A percentile compares a stretch with the other conserved stretches of the same genome.
Conservation (phyloP, 2,329 filamentous ascomycete genomes). For the Aspergillus tubingensis region DNA sequence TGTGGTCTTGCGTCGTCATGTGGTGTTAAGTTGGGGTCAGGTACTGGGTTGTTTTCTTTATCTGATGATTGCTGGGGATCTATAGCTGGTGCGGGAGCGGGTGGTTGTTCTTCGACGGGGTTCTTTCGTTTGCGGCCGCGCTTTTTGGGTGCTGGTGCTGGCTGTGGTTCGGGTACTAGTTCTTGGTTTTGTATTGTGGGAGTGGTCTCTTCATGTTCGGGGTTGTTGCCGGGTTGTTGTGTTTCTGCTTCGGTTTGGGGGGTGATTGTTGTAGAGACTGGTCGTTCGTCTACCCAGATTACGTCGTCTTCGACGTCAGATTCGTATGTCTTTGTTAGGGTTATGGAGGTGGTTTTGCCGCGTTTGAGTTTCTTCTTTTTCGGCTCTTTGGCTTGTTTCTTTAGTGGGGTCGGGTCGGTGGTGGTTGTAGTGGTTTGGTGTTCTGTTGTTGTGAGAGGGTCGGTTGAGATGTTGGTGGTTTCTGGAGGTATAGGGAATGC, state of each 20-base stretch:
- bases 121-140: constrained; percentile 47
- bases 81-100: constrained; percentile 12
- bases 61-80: constrained; percentile 10
- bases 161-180: no score
- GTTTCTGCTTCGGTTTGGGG: background rate
- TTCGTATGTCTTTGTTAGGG: constrained; percentile 31
- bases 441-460: background rate
- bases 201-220: background rate
- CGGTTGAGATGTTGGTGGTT: background rate
- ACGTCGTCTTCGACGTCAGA: constrained; percentile 43
- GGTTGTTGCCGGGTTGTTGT: background rate
- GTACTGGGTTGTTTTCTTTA: background rate
- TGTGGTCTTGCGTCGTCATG: background rate
- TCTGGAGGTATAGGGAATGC: background rate
- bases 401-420: background rate
- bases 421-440: background rate
- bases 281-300: constrained; percentile 42
- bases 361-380: constrained; percentile 50
- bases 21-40: background rate
- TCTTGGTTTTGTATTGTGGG: background rate
- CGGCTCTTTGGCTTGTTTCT: constrained; percentile 26
- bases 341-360: constrained; percentile 43
- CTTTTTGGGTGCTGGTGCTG: constrained; percentile 39
- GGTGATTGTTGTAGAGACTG: constrained; percentile 15
- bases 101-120: constrained; percentile 27